Percentiles rank a stretch among this genome's conserved stretches.
phyloP scores from a whole-genome alignment of 2,329 filamentous ascomycete species.

The Arthrobotrys megalospora region DNA sequence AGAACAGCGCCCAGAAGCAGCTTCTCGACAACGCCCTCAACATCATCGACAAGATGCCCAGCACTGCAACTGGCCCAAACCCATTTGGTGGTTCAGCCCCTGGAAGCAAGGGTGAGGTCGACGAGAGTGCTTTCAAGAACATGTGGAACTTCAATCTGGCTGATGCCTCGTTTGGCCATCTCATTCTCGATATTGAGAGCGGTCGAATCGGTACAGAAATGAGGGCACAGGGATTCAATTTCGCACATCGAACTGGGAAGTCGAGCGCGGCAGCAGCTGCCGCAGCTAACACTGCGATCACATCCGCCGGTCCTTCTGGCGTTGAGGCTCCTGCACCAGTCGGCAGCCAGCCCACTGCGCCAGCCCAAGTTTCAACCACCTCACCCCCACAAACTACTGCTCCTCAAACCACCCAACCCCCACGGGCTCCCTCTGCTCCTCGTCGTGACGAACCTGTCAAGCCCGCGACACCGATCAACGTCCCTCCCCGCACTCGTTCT shows the following conservation, averaged over 20 bases:
- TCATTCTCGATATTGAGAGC: slow-evolving; percentile 94
- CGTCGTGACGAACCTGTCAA: slow-evolving; percentile 61
- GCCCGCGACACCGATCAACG: slow-evolving; percentile 65
- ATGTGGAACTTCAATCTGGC: slow-evolving; percentile 99
- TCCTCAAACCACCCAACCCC: slow-evolving; percentile 63
- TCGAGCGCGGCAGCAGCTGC: slow-evolving; percentile 63
- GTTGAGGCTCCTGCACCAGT: slow-evolving; percentile 56
- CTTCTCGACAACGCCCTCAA: slow-evolving; percentile 90
- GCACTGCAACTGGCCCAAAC: slow-evolving; percentile 93
- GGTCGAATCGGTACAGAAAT: slow-evolving; percentile 98
- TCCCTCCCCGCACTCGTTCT: slow-evolving; percentile 64
- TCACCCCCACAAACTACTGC: slow-evolving; percentile 58
- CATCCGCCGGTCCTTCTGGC: slow-evolving; percentile 59
- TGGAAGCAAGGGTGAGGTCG: slow-evolving; percentile 83
- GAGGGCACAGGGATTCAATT: slow-evolving; percentile 99
- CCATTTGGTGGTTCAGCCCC: slow-evolving; percentile 87
- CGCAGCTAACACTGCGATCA: slow-evolving; percentile 30
- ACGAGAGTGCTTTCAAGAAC: slow-evolving; percentile 99
- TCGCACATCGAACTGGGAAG: slow-evolving; percentile 93
- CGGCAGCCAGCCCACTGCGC: slow-evolving; percentile 11
- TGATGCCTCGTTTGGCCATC: slow-evolving; percentile 95
- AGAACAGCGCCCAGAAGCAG: slow-evolving; percentile 94
- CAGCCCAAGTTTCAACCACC: slow-evolving; percentile 6
- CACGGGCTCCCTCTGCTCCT: slow-evolving; percentile 63
- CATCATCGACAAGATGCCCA: slow-evolving; percentile 98